Evolutionary conservation across 331 rosid species (phyloP), one percentile per base, ranked within the genome.

Genomic region (Acacia pycnantha): DNA sequence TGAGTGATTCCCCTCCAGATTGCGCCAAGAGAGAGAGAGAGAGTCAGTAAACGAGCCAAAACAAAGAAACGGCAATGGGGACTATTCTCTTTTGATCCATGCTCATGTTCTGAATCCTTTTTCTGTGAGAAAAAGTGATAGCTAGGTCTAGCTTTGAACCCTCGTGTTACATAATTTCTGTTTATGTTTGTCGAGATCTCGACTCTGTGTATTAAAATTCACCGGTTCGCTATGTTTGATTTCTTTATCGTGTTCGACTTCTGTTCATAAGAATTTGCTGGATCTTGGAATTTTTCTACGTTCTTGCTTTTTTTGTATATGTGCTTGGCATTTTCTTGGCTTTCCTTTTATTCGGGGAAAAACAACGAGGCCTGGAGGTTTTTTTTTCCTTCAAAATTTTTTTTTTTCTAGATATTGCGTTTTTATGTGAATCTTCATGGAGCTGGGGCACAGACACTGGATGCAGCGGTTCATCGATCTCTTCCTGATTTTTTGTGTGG

Each of bases 391-490:
- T 29, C 4, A 10, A 35, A 10, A 35, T 83, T 64, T 46, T n/a
- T 27, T 53, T 56, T 21, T 13, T 56, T 21, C 19, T 58, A 53
- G 6, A 40, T 40, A 40, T 4, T 69, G 33, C 21, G 6, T 46
- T 27, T 62, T 29, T 27, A 1, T 9, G 21, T 13, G 43, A 40
- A 37, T 24, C 37, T 41, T 8, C 4, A 8, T 44, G 78, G 82
- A 66, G 54, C 74, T 58, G 84, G 85, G 86, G 86, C 67, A 84
- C 81, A 85, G 92, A 85, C 97, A 84, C 88, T 93, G 97, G 95
- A 93, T 85, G 97, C 95, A 93, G 97, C 95, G 94, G 95, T 93
- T 93, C 92, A 89, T 93, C 95, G 95, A 93, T 87, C 97, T 78
- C 88, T 92, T 93, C 95, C 86, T 91, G 95, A 71, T 77, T 69